Evolutionary conservation across 2,329 filamentous ascomycete genomes (phyloP), one percentile per base, ranked within the genome.

Genomic region (Colletotrichum cordylinicola): DNA sequence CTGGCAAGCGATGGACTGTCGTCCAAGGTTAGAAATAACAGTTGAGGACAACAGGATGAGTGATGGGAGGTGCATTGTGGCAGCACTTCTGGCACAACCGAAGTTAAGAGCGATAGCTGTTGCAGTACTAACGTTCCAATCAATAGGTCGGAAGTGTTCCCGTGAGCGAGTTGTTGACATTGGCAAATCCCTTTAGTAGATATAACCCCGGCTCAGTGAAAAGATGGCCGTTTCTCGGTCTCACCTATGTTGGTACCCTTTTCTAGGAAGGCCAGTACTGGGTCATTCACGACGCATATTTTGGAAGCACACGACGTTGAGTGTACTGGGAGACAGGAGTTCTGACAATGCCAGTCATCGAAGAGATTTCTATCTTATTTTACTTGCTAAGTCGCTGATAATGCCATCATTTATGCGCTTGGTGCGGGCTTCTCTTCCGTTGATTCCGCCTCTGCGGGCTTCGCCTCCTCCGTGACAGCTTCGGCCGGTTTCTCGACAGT

Each of bases 341-440:
- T 52, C 43, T 52, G 43, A 1, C 43, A 6, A 58, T 58, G 55
- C 55, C 15, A 58, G 27, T 18, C 24, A 58, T 58, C 15, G 61
- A 29, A 21, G 13, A 29, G 61, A 64, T 27, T 61, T 72, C 37
- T 61, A 55, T 56, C 43, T 67, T 62, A 18, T 48, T 67, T 65
- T 61, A 39, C 35, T 76, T 67, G 52, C 58, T 74, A 60, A 60
- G n/a, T 35, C 61, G 60, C 66, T 67, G 15, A 52, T 35, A 27
- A 48, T 60, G 35, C 43, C 27, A 18, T 48, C n/a, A 9, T 67
- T 55, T 70, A 77, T 66, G 72, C 39, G 55, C 61, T 70, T 10
- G 58, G 58, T n/a, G 43, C 65, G 16, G 76, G 66, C 69, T 80
- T 78, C 69, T 79, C 70, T 65, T 76, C 75, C 37, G 77, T 33